Percentiles rank a stretch among this genome's conserved stretches.
phyloP scores from a whole-genome alignment of 768 basidiomycete species.

The Amanita pseudoporphyria region DNA sequence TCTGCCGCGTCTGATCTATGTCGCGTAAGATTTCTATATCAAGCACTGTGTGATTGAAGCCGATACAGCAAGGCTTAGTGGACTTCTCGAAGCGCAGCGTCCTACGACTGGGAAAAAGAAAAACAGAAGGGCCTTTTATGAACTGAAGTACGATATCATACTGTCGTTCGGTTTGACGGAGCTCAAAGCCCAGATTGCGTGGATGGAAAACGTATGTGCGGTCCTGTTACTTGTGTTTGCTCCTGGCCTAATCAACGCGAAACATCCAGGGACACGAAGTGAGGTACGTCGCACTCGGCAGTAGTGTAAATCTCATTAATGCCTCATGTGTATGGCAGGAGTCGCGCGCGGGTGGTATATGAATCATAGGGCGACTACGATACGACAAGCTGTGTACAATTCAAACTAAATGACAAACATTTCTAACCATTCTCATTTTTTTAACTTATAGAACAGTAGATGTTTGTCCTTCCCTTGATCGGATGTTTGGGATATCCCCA shows the following conservation, averaged over 20 bases:
- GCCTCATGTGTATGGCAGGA: constrained; percentile 4
- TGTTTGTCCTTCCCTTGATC: too few relatives aligned
- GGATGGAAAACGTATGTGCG: constrained; percentile 27
- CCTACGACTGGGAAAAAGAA: constrained; percentile 1
- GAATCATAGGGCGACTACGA: too few relatives aligned
- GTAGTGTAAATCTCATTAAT: constrained; percentile 1
- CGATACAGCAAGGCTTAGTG: constrained; percentile 8
- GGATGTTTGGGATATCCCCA: too few relatives aligned
- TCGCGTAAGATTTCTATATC: constrained; percentile 4
- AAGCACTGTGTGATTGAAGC: constrained; percentile 11
- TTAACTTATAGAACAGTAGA: too few relatives aligned
- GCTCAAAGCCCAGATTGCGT: constrained; percentile 34
- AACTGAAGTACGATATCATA: constrained; percentile 26
- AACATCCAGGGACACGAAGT: constrained; percentile 13
- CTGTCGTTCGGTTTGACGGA: constrained; percentile 36
- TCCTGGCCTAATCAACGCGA: neutral
- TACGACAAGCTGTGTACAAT: too few relatives aligned
- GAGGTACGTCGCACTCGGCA: constrained; percentile 5
- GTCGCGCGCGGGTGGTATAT: constrained; percentile 2
- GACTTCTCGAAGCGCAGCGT: neutral
- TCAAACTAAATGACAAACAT: too few relatives aligned
- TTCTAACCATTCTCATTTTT: too few relatives aligned
- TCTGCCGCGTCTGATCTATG: constrained; percentile 13
- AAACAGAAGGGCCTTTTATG: constrained; percentile 13
- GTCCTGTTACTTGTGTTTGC: neutral